A percentile compares a stretch with the other conserved stretches of the same genome.
Conservation (phyloP, 2,329 filamentous ascomycete species). For the Phymatotrichopsis omnivora region DNA sequence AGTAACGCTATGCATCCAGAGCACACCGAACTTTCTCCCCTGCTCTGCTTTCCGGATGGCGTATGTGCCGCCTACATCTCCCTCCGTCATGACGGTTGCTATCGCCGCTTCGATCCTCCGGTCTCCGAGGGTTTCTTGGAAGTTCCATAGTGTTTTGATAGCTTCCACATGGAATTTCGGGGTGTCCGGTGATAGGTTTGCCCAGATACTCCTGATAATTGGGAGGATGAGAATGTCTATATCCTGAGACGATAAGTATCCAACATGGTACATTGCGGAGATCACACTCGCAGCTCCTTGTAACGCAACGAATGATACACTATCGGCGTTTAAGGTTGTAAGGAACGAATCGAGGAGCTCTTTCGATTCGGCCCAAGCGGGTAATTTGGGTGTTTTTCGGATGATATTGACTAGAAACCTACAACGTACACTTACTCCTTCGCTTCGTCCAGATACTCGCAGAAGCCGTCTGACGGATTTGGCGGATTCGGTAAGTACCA, state of each 20-base stretch:
- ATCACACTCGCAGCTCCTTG: slow-evolving; percentile 30
- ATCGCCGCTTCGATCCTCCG: slow-evolving; percentile 74
- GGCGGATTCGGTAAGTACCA: slow-evolving; percentile 52
- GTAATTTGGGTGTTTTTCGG: slow-evolving; percentile 27
- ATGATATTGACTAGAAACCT: slow-evolving; percentile 29
- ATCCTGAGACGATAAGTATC: slow-evolving; percentile 38
- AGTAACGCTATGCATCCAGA: slow-evolving; percentile 66
- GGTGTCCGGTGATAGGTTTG: slow-evolving; percentile 65
- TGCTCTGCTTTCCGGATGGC: slow-evolving; percentile 46
- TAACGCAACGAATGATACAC: slow-evolving; percentile 25
- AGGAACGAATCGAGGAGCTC: slow-evolving; percentile 21
- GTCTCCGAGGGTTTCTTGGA: slow-evolving; percentile 62
- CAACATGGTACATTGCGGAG: slow-evolving; percentile 29
- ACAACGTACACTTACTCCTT: slow-evolving; percentile 25
- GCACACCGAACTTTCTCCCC: slow-evolving; percentile 58
- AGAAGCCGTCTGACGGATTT: slow-evolving; percentile 18
- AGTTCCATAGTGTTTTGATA: slow-evolving; percentile 72
- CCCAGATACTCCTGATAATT: slow-evolving; percentile 66
- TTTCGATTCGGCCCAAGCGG: slow-evolving; percentile 11
- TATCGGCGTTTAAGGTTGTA: slow-evolving; percentile 13
- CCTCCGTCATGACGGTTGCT: slow-evolving; percentile 54
- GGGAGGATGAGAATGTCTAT: slow-evolving; percentile 52
- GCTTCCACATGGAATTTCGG: slow-evolving; percentile 94
- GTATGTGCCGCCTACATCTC: slow-evolving; percentile 42
- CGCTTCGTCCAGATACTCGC: background rate